A percentile compares a stretch with the other conserved stretches of the same genome.
Evolutionary conservation across 1,284 basidiomycete genomes (phyloP).

Genomic region (Marasmius tenuissimus): DNA sequence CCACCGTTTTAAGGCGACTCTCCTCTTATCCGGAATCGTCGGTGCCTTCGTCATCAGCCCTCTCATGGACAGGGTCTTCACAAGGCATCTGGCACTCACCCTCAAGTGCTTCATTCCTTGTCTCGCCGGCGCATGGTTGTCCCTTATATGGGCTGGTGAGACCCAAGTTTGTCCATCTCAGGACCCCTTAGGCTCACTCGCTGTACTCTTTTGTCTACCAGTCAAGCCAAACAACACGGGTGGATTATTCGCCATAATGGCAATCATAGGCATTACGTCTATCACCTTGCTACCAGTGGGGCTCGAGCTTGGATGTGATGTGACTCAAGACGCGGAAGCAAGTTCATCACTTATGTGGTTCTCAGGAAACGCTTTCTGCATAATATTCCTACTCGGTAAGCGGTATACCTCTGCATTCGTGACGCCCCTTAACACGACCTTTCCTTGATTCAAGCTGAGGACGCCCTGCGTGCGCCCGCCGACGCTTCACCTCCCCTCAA

Average conservation of each 20-base stretch:
- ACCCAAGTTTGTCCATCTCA: no score
- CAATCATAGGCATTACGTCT: conserved; percentile 62
- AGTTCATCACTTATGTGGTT: conserved; percentile 77
- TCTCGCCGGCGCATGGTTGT: conserved; percentile 62
- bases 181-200: neutral
- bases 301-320: conserved; percentile 73
- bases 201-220: conserved; percentile 20
- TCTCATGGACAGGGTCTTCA: conserved; percentile 76
- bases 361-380: conserved; percentile 58
- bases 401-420: neutral
- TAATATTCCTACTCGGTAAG: conserved; percentile 66
- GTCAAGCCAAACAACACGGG: conserved; percentile 60
- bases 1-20: conserved; percentile 30
- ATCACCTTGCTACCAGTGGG: conserved; percentile 71
- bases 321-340: conserved; percentile 75
- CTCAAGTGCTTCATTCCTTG: conserved; percentile 61
- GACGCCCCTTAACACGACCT: neutral
- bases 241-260: conserved; percentile 64
- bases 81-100: conserved; percentile 62
- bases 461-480: conserved; percentile 60
- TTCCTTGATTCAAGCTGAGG: conserved; percentile 42
- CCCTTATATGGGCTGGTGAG: conserved; percentile 76
- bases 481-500: conserved; percentile 65
- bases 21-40: conserved; percentile 69
- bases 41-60: conserved; percentile 67